Evolutionary conservation across 768 basidiomycete genomes (phyloP).

Genomic region (Hygrophoropsis aurantiaca): DNA sequence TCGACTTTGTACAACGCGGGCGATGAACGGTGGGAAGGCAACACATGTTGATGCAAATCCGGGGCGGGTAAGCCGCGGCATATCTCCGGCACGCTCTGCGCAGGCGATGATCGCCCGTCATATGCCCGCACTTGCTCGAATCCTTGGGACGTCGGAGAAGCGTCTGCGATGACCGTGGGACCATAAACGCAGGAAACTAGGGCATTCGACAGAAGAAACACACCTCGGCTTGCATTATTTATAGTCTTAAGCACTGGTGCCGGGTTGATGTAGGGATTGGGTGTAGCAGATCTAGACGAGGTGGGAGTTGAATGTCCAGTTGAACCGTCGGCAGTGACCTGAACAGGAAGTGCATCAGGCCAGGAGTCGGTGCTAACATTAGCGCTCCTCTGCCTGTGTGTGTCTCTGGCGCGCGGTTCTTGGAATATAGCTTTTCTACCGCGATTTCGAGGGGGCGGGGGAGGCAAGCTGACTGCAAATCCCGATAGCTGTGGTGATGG

Average conservation of each 20-base stretch:
- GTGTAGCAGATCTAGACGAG: conserved; percentile 19
- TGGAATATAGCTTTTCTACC: conserved; percentile 15
- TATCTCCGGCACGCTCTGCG: conserved; percentile 9
- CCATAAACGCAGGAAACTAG: background rate
- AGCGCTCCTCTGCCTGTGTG: conserved; percentile 10
- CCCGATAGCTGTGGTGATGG: conserved; percentile 9
- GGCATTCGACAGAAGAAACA: background rate
- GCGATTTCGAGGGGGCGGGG: conserved; percentile 31
- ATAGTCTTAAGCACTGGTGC: conserved; percentile 22
- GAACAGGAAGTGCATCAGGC: conserved; percentile 17
- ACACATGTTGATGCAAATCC: background rate
- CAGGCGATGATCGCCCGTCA: background rate
- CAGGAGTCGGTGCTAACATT: conserved; percentile 21
- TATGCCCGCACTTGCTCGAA: background rate
- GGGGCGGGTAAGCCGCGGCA: conserved; percentile 3
- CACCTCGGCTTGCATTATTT: conserved; percentile 7
- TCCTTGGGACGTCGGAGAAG: conserved; percentile 10
- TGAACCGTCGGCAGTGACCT: background rate
- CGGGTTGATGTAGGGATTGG: conserved; percentile 39
- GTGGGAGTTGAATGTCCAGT: conserved; percentile 5
- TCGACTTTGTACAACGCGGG: conserved; percentile 32
- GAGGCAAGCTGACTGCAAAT: conserved; percentile 28
- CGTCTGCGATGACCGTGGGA: conserved; percentile 11
- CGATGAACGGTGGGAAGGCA: conserved; percentile 18
- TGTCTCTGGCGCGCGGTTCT: conserved; percentile 18